These are phyloP conservation scores for Aspergillus transmontanensis DNA, from an alignment of 2,329 filamentous ascomycete species.

Conservation along the genomic window DNA sequence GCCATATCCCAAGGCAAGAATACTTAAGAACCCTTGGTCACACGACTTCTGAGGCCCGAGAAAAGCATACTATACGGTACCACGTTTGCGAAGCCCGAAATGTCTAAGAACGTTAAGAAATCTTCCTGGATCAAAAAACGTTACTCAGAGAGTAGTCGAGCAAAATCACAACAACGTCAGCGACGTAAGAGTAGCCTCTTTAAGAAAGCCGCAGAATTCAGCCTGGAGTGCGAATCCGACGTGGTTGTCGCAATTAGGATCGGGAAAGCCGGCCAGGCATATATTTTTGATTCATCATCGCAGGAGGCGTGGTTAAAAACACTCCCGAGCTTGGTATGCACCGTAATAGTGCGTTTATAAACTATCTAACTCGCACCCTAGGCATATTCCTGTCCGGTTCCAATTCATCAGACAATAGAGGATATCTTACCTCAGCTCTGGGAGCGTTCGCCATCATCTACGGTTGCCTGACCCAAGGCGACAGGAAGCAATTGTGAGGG, in stretches of 20 bases:
- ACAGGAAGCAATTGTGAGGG: too few species aligned
- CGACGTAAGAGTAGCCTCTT: slow-evolving; percentile 20
- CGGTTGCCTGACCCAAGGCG: too few species aligned
- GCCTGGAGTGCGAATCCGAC: slow-evolving; percentile 21
- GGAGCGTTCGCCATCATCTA: neutral
- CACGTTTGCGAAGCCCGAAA: too few species aligned
- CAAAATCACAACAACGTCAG: slow-evolving; percentile 20
- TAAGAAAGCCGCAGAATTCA: slow-evolving; percentile 23
- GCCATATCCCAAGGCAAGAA: too few species aligned
- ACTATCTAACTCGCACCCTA: neutral
- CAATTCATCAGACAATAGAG: neutral
- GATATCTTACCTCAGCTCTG: neutral
- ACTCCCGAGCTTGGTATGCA: slow-evolving; percentile 11
- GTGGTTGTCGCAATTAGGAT: slow-evolving; percentile 19
- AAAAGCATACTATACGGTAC: too few species aligned
- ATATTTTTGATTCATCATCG: slow-evolving; percentile 21
- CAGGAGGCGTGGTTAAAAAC: slow-evolving; percentile 6
- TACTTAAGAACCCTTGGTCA: too few species aligned
- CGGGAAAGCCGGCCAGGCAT: slow-evolving; percentile 20
- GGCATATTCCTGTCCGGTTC: neutral
- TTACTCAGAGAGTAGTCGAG: slow-evolving; percentile 17
- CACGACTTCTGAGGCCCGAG: too few species aligned
- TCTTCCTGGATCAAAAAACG: slow-evolving; percentile 14
- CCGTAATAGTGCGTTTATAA: neutral
- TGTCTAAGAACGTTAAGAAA: neutral